phyloP scores from a whole-genome alignment of 73 alveolate species.

The Symbiodinium natans region DNA sequence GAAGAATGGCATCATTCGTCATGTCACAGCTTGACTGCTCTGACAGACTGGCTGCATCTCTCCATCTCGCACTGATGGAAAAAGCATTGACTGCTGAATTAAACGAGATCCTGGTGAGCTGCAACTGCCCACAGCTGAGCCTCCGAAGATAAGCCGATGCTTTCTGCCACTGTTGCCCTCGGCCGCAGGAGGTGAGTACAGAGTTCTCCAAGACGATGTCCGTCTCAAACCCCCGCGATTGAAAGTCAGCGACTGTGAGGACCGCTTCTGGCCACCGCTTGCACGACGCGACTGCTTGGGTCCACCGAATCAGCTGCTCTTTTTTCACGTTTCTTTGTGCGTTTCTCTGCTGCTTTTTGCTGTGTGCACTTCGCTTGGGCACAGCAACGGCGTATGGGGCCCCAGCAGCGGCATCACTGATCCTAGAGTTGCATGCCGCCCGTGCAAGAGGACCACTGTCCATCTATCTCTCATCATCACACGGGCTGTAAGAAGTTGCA shows the following conservation, averaged over 20 bases:
- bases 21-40: background rate
- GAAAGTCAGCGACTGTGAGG: background rate
- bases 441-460: too few relatives aligned
- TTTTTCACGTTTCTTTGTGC: too few relatives aligned
- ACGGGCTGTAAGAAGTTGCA: too few relatives aligned
- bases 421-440: too few relatives aligned
- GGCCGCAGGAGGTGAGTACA: background rate
- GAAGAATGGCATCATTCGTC: background rate
- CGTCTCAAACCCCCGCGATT: background rate
- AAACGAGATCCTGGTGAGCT: background rate
- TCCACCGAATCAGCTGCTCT: background rate
- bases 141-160: background rate
- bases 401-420: too few relatives aligned
- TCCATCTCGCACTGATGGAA: background rate
- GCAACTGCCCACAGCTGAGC: background rate
- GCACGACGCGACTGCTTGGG: background rate
- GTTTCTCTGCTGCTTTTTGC: background rate
- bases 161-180: background rate
- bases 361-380: background rate
- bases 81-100: slow-evolving; percentile 5
- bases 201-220: background rate
- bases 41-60: background rate
- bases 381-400: too few relatives aligned
- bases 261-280: background rate
- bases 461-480: too few relatives aligned